These are phyloP conservation scores for Gonapodya prolifera DNA, from an alignment of 192 early-diverging fungal species.

Conservation along the genomic window DNA sequence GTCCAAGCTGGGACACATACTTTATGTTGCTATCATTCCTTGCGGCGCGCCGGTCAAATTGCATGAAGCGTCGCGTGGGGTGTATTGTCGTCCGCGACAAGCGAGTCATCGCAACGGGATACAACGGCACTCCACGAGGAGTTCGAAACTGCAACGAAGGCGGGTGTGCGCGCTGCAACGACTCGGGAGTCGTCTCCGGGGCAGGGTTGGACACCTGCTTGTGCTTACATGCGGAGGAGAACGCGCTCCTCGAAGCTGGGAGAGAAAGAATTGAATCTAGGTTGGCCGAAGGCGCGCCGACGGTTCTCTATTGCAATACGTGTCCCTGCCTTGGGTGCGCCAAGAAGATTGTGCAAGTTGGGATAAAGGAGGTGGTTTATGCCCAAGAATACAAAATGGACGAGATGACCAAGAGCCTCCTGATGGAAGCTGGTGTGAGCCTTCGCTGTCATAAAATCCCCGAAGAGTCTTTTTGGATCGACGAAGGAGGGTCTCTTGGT, in stretches of 20 bases:
- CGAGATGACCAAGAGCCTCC: constrained; percentile 62
- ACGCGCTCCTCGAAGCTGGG: constrained; percentile 93
- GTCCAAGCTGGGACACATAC: constrained; percentile 91
- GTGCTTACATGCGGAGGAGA: constrained; percentile 98
- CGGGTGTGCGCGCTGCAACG: constrained; percentile 89
- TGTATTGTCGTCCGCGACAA: constrained; percentile 80
- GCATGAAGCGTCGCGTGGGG: constrained; percentile 97
- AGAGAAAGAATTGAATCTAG: constrained; percentile 59
- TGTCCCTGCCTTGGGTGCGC: constrained; percentile 75
- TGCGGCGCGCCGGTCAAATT: constrained; percentile 81
- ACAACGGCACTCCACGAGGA: constrained; percentile 93
- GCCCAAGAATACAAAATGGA: constrained; percentile 78
- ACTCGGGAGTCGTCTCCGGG: constrained; percentile 56
- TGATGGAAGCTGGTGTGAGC: constrained; percentile 68
- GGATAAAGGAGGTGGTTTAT: constrained; percentile 87
- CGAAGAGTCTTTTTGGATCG: background rate
- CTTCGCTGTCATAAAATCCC: constrained; percentile 17
- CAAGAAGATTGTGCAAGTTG: constrained; percentile 91
- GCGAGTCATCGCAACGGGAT: constrained; percentile 92
- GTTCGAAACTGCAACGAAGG: constrained; percentile 89
- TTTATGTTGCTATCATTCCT: constrained; percentile 92
- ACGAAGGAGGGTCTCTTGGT: background rate
- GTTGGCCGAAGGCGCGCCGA: background rate
- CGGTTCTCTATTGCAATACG: constrained; percentile 92
- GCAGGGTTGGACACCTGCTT: constrained; percentile 71